phyloP scores from a whole-genome alignment of 2,329 filamentous ascomycete genomes.

The Capronia coronata region DNA sequence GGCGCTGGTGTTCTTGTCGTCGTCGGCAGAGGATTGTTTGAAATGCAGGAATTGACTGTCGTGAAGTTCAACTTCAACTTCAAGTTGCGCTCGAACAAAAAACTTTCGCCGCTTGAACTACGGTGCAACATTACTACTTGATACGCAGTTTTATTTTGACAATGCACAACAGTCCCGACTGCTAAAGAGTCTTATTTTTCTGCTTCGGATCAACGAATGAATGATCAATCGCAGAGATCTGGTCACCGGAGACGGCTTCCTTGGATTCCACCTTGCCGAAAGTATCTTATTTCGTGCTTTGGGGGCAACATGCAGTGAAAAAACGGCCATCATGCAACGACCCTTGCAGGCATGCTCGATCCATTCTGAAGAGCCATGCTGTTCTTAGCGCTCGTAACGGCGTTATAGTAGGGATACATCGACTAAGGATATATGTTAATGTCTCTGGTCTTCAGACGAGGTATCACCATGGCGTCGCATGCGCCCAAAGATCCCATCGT shows the following conservation, averaged over 20 bases:
- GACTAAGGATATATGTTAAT: neutral
- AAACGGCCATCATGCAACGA: too few species aligned
- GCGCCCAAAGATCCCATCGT: conserved; percentile 55
- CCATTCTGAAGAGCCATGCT: neutral
- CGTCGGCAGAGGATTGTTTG: conserved; percentile 2
- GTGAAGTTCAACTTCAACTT: neutral
- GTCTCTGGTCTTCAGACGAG: conserved; percentile 9
- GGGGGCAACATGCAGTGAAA: too few species aligned
- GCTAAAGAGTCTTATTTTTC: too few species aligned
- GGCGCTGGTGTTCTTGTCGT: neutral
- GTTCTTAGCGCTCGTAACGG: neutral
- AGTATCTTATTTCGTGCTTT: too few species aligned
- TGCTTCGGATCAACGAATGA: too few species aligned
- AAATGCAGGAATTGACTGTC: conserved; percentile 7
- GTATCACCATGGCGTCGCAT: conserved; percentile 13
- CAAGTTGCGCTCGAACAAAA: neutral
- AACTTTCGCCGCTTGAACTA: conserved; percentile 1
- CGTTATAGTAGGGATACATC: too few species aligned
- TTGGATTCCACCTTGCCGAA: too few species aligned
- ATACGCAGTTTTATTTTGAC: neutral
- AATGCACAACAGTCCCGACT: too few species aligned
- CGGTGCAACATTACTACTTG: neutral
- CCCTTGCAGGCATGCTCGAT: neutral
- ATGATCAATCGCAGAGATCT: too few species aligned
- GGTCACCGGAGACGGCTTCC: too few species aligned